Evolutionary conservation across 371 early-diverging fungal genomes (phyloP), one percentile per base, ranked within the genome.

Genomic region (Mucor sp.): DNA sequence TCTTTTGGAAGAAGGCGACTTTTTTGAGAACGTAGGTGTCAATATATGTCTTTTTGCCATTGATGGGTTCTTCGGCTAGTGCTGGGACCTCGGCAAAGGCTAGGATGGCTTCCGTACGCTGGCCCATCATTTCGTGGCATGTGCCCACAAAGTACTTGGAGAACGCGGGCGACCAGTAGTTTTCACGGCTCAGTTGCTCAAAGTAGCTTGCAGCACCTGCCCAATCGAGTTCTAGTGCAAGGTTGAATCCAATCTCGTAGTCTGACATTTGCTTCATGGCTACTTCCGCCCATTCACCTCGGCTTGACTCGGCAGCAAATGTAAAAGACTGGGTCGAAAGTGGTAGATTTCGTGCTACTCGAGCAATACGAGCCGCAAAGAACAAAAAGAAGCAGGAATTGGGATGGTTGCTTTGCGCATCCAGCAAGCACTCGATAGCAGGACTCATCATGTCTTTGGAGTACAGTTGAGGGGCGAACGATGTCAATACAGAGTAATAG

Each of bases 81-180:
- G 67, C 62, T 4, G 79, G 71, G 6, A 84, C 79, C 56, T 81
- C 74, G 5, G 84, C 84, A 72, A 84, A 84, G 0, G 78, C 75
- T 30, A 84, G 57, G 17, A 86, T 77, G 14, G 84, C 86, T 30
- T 87, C 84, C 2, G 79, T 75, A 27, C 82, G 77, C 21, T 81
- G 70, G 3, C 87, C 87, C 30, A 77, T 55, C 66, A 83, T 85
- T 55, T 85, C 86, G 15, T 78, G 65, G 32, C 87, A 85, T 4
- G 87, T 87, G 6, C 87, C 90, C 19, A 81, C 82, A 65, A 87
- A 81, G 63, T 88, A 90, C 41, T 84, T 75, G 43, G 83, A 83
- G 61, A 88, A 87, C 0, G 85, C 85, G 11, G 78, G 82, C 14
- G 87, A 87, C 86, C 90, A 88, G 57, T 90, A 90, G 50, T 83